Evolutionary conservation across 805 yeast genomes (phyloP).

Genomic region (Ascoidea rubescens): DNA sequence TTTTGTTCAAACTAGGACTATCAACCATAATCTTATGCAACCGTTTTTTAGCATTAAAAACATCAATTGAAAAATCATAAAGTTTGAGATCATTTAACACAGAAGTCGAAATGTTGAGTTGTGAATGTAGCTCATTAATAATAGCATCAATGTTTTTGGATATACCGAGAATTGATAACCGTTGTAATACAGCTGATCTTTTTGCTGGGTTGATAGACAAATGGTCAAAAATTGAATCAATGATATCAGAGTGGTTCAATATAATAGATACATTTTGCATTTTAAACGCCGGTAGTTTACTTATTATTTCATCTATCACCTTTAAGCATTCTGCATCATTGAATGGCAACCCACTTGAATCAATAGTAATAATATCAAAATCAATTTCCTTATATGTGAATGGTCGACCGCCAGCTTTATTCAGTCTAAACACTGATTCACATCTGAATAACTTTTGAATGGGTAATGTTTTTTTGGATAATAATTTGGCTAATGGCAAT

Average conservation of each 20-base stretch:
- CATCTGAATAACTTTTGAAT: constrained; percentile 53
- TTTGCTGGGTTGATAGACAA: constrained; percentile 73
- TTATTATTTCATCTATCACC: constrained; percentile 62
- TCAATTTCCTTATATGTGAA: constrained; percentile 68
- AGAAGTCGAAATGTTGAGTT: constrained; percentile 67
- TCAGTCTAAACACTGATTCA: constrained; percentile 72
- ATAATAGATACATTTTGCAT: constrained; percentile 41
- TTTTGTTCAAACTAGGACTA: constrained; percentile 43
- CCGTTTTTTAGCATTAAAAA: constrained; percentile 47
- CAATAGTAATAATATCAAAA: constrained; percentile 65
- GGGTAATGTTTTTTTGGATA: constrained; percentile 40
- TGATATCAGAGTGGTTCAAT: constrained; percentile 69
- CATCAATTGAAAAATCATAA: constrained; percentile 63
- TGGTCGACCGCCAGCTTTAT: constrained; percentile 55
- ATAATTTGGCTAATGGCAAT: constrained; percentile 73
- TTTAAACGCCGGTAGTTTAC: constrained; percentile 53
- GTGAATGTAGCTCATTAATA: constrained; percentile 35
- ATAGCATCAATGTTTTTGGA: constrained; percentile 2
- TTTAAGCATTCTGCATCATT: constrained; percentile 85
- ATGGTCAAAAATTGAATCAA: constrained; percentile 66
- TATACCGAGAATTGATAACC: background rate
- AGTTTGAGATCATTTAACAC: constrained; percentile 68
- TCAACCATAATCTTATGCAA: constrained; percentile 63
- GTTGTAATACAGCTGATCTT: constrained; percentile 43
- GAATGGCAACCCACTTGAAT: constrained; percentile 30